phyloP scores from a whole-genome alignment of 495 filamentous ascomycete genomes.

The Collariella sp. region DNA sequence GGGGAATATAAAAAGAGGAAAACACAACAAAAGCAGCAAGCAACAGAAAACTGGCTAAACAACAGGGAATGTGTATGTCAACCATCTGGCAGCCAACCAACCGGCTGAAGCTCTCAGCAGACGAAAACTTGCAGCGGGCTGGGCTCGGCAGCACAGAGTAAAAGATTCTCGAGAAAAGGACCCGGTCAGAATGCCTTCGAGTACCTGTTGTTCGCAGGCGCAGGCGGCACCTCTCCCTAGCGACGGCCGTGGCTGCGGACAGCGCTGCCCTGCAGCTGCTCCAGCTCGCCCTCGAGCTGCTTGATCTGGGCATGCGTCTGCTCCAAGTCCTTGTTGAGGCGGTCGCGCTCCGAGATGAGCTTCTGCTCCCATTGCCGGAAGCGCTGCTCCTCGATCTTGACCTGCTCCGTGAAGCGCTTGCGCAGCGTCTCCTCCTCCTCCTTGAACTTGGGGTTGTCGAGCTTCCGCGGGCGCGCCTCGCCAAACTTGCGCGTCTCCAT shows the following conservation, averaged over 20 bases:
- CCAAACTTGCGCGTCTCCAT: conserved; percentile 99
- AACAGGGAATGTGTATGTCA: too few species aligned
- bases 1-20: neutral
- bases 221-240: conserved; percentile 37
- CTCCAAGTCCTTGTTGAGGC: conserved; percentile 98
- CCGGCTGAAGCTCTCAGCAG: neutral
- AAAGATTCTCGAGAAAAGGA: neutral
- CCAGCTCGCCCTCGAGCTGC: conserved; percentile 84
- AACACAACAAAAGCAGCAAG: neutral
- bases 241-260: conserved; percentile 93
- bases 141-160: too few species aligned
- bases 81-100: too few species aligned
- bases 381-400: conserved; percentile 98
- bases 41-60: too few species aligned
- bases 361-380: conserved; percentile 99
- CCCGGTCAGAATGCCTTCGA: neutral
- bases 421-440: conserved; percentile 96
- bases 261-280: conserved; percentile 84
- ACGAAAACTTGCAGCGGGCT: neutral
- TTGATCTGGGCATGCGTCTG: conserved; percentile 97
- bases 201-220: too few species aligned
- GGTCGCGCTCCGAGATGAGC: conserved; percentile 93
- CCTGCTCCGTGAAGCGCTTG: conserved; percentile 99
- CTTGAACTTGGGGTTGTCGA: conserved; percentile 99
- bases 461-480: conserved; percentile 90